A percentile compares a stretch with the other conserved stretches of the same genome.
Evolutionary conservation across 73 alveolate species (phyloP).

Genomic region (Symbiodinium natans): DNA sequence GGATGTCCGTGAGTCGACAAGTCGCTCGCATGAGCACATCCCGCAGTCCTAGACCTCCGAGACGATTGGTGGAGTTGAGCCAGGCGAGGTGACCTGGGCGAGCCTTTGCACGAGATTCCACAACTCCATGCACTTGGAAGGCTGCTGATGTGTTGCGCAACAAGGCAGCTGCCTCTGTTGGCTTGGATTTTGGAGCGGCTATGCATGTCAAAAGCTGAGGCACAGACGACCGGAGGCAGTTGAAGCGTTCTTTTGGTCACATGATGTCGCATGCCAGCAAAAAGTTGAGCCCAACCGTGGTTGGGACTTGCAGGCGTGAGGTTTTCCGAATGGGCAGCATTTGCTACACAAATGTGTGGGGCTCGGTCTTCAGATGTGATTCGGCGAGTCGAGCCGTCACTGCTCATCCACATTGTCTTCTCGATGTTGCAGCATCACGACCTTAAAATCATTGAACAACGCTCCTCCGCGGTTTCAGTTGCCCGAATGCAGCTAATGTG

Average conservation of each 20-base stretch:
- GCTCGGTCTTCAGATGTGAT: background rate
- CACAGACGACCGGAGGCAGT: constrained; percentile 4
- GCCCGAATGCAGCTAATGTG: too few species aligned
- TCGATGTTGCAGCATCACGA: too few species aligned
- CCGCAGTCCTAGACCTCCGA: background rate
- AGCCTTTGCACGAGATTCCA: background rate
- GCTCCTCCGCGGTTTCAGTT: too few species aligned
- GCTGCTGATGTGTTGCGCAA: constrained; percentile 61
- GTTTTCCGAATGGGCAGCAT: constrained; percentile 55
- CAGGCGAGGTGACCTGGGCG: background rate
- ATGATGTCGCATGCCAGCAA: too few species aligned
- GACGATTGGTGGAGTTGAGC: constrained; percentile 22
- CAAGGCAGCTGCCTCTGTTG: background rate
- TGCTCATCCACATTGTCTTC: too few species aligned
- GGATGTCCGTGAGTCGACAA: constrained; percentile 69
- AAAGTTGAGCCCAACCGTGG: too few species aligned
- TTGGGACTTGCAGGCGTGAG: constrained; percentile 27
- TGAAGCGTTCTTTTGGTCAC: too few species aligned
- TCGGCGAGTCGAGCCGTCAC: background rate
- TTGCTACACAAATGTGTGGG: background rate
- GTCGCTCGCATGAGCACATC: background rate
- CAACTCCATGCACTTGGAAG: background rate
- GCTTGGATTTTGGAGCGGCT: too few species aligned
- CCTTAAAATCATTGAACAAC: too few species aligned
- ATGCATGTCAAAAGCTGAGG: too few species aligned